Base-by-base conservation (phyloP, 306 rosid genomes). In the Cucurbita moschata region DNA sequence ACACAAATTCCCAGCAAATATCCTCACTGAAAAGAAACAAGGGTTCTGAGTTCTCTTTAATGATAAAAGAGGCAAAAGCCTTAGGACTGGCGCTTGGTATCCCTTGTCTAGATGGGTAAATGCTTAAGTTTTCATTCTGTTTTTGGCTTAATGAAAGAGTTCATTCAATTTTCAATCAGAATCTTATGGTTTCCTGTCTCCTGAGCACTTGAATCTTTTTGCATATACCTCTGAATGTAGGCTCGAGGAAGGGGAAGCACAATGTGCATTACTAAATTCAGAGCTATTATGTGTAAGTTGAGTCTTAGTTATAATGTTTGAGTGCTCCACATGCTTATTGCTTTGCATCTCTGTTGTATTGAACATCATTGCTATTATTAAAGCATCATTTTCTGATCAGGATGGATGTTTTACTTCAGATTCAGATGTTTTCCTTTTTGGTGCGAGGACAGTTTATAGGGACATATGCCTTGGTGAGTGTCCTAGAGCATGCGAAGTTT, bases 191-290 rank as follows among this genome's bases (percentile, higher is more conserved):
- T 30, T 30, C 2, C 35, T 30, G 35, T 30, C 35, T 30, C 4
- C 35, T 30, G 35, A 30, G 35, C 35, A 30, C 35, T 30, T 30
- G 35, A 30, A 30, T 30, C 35, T 30, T 30, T 30, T 30, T 30
- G 35, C 35, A 30, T 30, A 30, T 30, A 30, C 35, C 35, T 47
- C 47, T 60, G 8, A 79, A 75, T 80, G 62, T 81, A 91, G 97
- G 86, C 80, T 88, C 52, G 97, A 91, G 82, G 96, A 91, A 86
- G 97, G 90, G 73, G 97, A 88, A 86, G 96, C 97, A 44, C 96
- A 91, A 47, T 87, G 92, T 83, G 96, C 92, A 53, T 85, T 91
- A 67, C 75, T 91, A 75, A 91, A 91, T 83, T 83, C 62, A 38
- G 96, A 91, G 71, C 74, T 62, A 10, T 83, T 86, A 76, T 91